Evolutionary conservation across 306 rosid genomes (phyloP).

Genomic region (Casuarina cunninghamiana): DNA sequence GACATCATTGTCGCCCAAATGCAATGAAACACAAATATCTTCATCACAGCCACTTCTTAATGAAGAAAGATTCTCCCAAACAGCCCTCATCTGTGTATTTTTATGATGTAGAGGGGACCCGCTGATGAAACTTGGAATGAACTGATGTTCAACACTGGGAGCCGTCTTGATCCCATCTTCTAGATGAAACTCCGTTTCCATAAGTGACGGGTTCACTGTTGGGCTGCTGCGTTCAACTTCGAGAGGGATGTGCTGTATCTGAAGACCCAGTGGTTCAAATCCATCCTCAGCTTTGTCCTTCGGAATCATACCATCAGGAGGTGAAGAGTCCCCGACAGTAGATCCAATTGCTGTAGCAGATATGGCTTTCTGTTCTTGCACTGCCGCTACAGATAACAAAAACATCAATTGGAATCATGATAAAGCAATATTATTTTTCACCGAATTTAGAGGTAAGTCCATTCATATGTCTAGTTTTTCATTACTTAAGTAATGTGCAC

Average conservation of each 20-base stretch:
- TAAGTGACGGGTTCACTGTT: conserved; percentile 46
- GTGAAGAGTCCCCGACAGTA: conserved; percentile 80
- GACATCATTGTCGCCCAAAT: conserved; percentile 90
- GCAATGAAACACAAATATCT: conserved; percentile 81
- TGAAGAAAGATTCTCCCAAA: conserved; percentile 68
- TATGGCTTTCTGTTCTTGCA: conserved; percentile 83
- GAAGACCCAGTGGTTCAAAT: conserved; percentile 83
- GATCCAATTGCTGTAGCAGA: conserved; percentile 90
- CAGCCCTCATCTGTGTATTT: conserved; percentile 38
- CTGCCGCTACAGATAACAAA: conserved; percentile 63
- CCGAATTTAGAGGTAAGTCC: neutral
- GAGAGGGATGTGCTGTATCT: conserved; percentile 77
- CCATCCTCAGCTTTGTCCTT: conserved; percentile 76
- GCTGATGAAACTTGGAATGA: conserved; percentile 73
- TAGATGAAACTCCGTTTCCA: conserved; percentile 69
- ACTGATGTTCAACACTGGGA: conserved; percentile 87
- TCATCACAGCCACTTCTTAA: conserved; percentile 67
- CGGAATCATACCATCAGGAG: conserved; percentile 62
- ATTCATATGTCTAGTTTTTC: neutral
- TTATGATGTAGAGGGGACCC: conserved; percentile 72
- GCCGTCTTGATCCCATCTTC: conserved; percentile 67
- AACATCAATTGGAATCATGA: conserved; percentile 8
- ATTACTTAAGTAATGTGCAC: neutral
- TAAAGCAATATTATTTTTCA: conserved; percentile 2
- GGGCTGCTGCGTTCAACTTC: conserved; percentile 57